Evolutionary conservation across 1,139 yeast genomes (phyloP), one percentile per base, ranked within the genome.

Genomic region (Protomyces gravidus): DNA sequence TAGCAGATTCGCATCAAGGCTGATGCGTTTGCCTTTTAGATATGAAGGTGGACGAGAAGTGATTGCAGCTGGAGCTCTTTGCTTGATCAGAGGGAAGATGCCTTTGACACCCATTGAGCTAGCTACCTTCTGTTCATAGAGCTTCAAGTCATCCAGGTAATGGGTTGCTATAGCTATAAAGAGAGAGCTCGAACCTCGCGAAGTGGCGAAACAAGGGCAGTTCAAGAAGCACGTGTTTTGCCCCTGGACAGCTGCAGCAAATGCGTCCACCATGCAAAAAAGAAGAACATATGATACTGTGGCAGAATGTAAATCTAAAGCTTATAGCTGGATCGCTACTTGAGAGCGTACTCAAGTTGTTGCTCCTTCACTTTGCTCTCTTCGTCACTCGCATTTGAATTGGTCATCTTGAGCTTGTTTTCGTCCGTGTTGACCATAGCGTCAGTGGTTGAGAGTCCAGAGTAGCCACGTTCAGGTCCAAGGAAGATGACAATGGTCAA

Each of bases 391-490:
- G 15, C 15, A 3, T 30, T 30, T 5, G 36, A 30, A 13, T 4
- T 30, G 36, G 15, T 42, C 28, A 27, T 27, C 21, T 28, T 19
- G 33, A 27, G 25, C 7, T 50, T 40, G 13, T 50, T 40, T 11
- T 13, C 39, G 5, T 32, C 28, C n/a, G n/a, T n/a, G 15, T 15
- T 48, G 15, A 36, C 39, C n/a, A 50, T 17, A 39, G 45, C 45
- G 50, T 55, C 50, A 15, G 42, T 15, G 19, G 42, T 13, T 15
- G 42, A 15, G 45, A 49, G 45, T 17, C 39, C 50, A 19, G 33
- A 25, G 28, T 52, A 55, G n/a, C 45, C 55, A 49, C 45, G 42
- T 15, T 88, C 95, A 11, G 95, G 95, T 2, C 95, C 95, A 32
- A 86, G 59, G 61, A 86, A 73, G 1, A 83, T 74, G 49, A 85